These are phyloP conservation scores for Fusarium duplospermum DNA, from an alignment of 2,329 filamentous ascomycete species.

Conservation along the genomic window DNA sequence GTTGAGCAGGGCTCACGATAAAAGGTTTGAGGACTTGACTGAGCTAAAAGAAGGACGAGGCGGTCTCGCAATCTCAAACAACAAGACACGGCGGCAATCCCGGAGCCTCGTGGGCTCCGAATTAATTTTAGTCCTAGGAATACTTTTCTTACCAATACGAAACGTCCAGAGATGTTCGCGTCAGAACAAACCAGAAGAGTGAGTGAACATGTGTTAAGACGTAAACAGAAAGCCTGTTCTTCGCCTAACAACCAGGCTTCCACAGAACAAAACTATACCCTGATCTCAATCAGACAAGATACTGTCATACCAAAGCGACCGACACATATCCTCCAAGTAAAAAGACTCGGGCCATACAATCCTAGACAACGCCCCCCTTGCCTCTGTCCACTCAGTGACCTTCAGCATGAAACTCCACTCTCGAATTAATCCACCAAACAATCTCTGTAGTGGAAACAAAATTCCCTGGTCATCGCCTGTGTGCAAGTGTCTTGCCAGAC, in stretches of 20 bases:
- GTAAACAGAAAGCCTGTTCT: too few species aligned
- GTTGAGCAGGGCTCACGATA: background rate
- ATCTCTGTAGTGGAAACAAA: background rate
- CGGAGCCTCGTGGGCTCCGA: background rate
- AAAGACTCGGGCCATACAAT: slow-evolving; percentile 22
- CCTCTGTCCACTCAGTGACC: slow-evolving; percentile 2
- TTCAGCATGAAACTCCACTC: slow-evolving; percentile 20
- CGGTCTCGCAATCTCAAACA: background rate
- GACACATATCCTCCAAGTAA: background rate
- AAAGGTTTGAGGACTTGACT: background rate
- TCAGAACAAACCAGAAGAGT: background rate
- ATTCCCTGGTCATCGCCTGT: background rate
- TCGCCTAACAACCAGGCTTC: too few species aligned
- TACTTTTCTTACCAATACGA: background rate
- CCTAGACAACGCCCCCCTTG: background rate
- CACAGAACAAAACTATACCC: too few species aligned
- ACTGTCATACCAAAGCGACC: slow-evolving; percentile 15
- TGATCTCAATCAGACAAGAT: too few species aligned
- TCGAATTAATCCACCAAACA: slow-evolving; percentile 4
- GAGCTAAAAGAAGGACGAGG: background rate
- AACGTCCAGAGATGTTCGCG: too few species aligned
- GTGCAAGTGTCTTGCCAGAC: slow-evolving; percentile 7
- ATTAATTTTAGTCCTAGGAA: background rate
- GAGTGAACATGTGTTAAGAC: background rate
- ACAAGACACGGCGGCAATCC: background rate